Evolutionary conservation across 2,329 filamentous ascomycete species (phyloP).

Genomic region (Alternaria gaisen): DNA sequence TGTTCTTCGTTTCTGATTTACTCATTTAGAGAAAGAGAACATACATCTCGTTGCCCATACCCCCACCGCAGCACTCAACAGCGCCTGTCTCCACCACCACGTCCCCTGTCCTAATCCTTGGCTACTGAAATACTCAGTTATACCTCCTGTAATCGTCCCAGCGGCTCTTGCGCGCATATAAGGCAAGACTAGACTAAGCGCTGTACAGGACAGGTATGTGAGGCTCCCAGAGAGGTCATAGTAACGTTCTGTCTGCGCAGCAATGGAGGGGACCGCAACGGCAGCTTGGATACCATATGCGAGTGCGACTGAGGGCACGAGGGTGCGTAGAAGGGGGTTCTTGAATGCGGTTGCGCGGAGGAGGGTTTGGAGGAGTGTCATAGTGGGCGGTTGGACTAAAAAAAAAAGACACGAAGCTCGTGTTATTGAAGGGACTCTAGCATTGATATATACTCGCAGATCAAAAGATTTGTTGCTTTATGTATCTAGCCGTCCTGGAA

Average conservation of each 20-base stretch:
- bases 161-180: slow-evolving; percentile 64
- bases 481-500: not conserved
- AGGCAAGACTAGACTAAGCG: slow-evolving; percentile 69
- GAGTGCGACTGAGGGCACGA: slow-evolving; percentile 68
- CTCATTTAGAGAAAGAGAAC: not conserved
- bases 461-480: not conserved
- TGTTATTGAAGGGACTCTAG: not conserved
- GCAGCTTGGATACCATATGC: slow-evolving; percentile 71
- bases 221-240: slow-evolving; percentile 73
- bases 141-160: slow-evolving; percentile 52
- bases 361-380: slow-evolving; percentile 57
- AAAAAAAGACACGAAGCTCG: not conserved
- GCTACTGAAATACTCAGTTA: slow-evolving; percentile 41
- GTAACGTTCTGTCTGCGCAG: slow-evolving; percentile 69
- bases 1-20: too few relatives aligned
- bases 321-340: slow-evolving; percentile 68
- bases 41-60: slow-evolving; percentile 70
- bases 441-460: not conserved
- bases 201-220: slow-evolving; percentile 71
- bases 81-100: slow-evolving; percentile 69
- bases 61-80: slow-evolving; percentile 63
- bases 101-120: slow-evolving; percentile 36
- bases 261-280: slow-evolving; percentile 69
- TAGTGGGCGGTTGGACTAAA: slow-evolving; percentile 12
- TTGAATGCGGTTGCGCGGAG: slow-evolving; percentile 69